phyloP scores from a whole-genome alignment of 2,329 filamentous ascomycete genomes.

The Pseudovirgaria hyperparasitica region DNA sequence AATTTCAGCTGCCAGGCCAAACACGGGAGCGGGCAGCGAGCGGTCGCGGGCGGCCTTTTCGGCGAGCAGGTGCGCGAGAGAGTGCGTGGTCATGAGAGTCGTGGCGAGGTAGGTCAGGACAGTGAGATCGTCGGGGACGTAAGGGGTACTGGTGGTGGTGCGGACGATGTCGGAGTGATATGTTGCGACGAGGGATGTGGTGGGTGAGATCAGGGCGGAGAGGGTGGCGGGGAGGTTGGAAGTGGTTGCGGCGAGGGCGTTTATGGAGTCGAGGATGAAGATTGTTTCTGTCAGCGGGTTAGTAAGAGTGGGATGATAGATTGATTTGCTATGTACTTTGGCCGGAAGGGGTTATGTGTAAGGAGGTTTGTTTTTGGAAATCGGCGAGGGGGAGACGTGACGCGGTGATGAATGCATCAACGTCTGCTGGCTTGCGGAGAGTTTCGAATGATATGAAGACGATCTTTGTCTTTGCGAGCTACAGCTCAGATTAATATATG shows the following conservation, averaged over 20 bases:
- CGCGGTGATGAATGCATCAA: constrained; percentile 55
- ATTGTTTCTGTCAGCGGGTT: constrained; percentile 46
- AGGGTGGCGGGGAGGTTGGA: constrained; percentile 55
- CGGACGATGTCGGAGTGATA: constrained; percentile 74
- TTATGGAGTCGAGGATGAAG: constrained; percentile 69
- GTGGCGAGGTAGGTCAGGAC: constrained; percentile 80
- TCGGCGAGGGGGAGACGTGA: constrained; percentile 43
- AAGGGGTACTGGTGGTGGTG: constrained; percentile 14
- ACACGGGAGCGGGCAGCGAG: constrained; percentile 62
- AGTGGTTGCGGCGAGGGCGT: constrained; percentile 46
- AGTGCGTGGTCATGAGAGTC: constrained; percentile 61
- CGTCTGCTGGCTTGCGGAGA: constrained; percentile 47
- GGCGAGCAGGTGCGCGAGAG: constrained; percentile 60
- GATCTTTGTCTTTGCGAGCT: constrained; percentile 45
- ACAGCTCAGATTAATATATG: constrained; percentile 10
- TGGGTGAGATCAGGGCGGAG: constrained; percentile 52
- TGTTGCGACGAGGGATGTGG: constrained; percentile 59
- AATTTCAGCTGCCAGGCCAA: constrained; percentile 62
- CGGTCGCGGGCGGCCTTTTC: constrained; percentile 64
- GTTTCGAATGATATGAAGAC: constrained; percentile 72
- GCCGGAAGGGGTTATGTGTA: constrained; percentile 11
- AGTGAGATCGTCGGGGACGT: constrained; percentile 42
- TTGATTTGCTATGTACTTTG: constrained; percentile 9
- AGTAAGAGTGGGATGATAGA: constrained; percentile 1
- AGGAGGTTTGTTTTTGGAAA: constrained; percentile 41